Evolutionary conservation across 495 filamentous ascomycete genomes (phyloP).

Genomic region (Margaritispora aquatica): DNA sequence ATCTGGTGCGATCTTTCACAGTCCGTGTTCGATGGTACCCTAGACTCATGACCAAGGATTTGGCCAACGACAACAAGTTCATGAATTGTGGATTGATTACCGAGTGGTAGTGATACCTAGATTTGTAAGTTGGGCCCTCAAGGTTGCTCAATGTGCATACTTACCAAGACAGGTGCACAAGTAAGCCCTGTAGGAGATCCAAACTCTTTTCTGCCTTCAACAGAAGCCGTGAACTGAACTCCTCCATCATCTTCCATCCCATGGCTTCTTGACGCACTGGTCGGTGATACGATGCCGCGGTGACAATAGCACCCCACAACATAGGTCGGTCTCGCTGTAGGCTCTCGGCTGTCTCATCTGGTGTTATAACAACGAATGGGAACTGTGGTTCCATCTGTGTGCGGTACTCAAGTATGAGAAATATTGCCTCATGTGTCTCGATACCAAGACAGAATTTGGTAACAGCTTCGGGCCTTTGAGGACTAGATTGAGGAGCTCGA

Average conservation of each 20-base stretch:
- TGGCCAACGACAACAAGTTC: neutral
- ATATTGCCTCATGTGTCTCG: neutral
- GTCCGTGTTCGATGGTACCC: neutral
- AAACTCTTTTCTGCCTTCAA: constrained; percentile 1
- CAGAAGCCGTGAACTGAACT: neutral
- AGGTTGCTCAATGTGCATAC: neutral
- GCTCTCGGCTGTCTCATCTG: neutral
- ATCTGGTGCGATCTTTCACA: neutral
- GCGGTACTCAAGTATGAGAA: constrained; percentile 3
- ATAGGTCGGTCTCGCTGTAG: constrained; percentile 1
- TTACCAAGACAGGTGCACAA: neutral
- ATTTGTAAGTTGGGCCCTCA: neutral
- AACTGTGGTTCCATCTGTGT: constrained; percentile 4
- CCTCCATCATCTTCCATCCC: neutral
- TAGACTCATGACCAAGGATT: neutral
- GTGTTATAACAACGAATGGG: constrained; percentile 7
- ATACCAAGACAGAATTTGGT: neutral
- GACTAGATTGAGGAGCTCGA: neutral
- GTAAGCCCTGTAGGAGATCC: neutral
- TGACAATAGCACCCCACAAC: constrained; percentile 1
- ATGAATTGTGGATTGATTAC: neutral
- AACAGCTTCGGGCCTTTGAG: neutral
- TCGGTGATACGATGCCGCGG: neutral
- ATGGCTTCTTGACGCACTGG: constrained; percentile 1
- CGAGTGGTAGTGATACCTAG: constrained; percentile 1